Base-by-base conservation (phyloP, 169 alveolate species). In the Eimeria falciformis region DNA sequence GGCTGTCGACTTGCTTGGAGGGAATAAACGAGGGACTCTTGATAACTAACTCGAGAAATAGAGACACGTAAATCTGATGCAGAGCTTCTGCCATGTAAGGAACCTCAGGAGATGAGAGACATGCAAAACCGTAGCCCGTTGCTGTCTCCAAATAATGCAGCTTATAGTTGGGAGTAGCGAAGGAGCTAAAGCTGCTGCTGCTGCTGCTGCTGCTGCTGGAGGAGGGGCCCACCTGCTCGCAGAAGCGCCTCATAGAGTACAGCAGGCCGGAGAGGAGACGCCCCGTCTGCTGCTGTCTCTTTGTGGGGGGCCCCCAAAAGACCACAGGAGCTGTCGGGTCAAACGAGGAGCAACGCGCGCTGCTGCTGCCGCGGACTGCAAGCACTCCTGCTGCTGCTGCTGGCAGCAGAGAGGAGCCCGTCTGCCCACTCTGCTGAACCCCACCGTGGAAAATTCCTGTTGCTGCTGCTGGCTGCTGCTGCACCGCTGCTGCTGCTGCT, bases 101-200 rank as follows among this genome's bases (percentile, higher is more conserved):
- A 2, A 91, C 86, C n/a, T 91, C 91, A 17, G 94, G 91, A 2
- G 94, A 91, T 12, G 94, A 66, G 53, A 91, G 47, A 43, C 87
- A 91, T 27, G 68, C 94, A 47, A 91, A 81, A 17, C 85, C 85
- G 77, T 91, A 91, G 66, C 94, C 94, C 29, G 92, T 68, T 2
- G 83, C 53, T 1, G 92, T 85, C 21, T 85, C 83, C 1, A 85
- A 73, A 46, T 77, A 85, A 47, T 85, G 92, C 21, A 85, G 84
- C 33, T 85, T 85, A 55, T 85, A 85, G 27, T 55, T 7, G 14
- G 83, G 55, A 9, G 92, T 85, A 1, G 85, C 21, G 73, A 66
- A 85, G 40, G 85, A 40, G 71, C 47, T 77, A 25, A 85, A 85
- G 23, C 84, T 77, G 65, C 84, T 77, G 66, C 92, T 77, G 65